A percentile compares a stretch with the other conserved stretches of the same genome.
These are phyloP conservation scores for Dimargaris verticillata DNA, from an alignment of 192 early-diverging fungal species.

Conservation along the genomic window DNA sequence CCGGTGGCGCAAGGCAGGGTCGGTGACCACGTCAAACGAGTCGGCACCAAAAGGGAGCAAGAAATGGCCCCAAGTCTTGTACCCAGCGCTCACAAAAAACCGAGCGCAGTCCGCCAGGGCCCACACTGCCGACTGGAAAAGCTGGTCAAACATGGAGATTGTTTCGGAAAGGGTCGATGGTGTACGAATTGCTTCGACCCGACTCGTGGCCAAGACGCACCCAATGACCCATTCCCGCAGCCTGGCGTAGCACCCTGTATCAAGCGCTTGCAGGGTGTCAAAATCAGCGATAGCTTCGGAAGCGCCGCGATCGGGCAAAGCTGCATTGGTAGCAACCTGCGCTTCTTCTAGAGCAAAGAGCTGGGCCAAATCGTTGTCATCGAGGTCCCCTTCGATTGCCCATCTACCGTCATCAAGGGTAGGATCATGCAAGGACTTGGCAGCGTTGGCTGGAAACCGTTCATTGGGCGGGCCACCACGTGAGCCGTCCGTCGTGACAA, in stretches of 20 bases:
- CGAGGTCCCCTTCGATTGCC: background rate
- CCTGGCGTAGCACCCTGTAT: too few species aligned
- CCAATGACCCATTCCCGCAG: too few species aligned
- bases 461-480: too few species aligned
- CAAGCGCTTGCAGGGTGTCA: too few species aligned
- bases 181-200: too few species aligned
- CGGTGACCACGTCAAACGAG: background rate
- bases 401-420: background rate
- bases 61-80: background rate
- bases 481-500: too few species aligned
- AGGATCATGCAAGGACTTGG: too few species aligned
- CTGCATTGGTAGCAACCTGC: background rate
- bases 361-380: background rate
- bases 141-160: background rate
- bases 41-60: background rate
- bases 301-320: too few species aligned
- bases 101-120: constrained; percentile 3
- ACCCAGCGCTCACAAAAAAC: background rate
- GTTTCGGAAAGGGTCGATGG: too few species aligned
- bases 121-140: background rate
- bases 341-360: background rate
- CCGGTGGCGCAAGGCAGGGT: background rate
- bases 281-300: too few species aligned
- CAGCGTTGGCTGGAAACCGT: too few species aligned
- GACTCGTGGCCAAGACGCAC: too few species aligned